A percentile compares a stretch with the other conserved stretches of the same genome.
phyloP scores from a whole-genome alignment of 208 protist species.

The Crithidia mellificae region DNA sequence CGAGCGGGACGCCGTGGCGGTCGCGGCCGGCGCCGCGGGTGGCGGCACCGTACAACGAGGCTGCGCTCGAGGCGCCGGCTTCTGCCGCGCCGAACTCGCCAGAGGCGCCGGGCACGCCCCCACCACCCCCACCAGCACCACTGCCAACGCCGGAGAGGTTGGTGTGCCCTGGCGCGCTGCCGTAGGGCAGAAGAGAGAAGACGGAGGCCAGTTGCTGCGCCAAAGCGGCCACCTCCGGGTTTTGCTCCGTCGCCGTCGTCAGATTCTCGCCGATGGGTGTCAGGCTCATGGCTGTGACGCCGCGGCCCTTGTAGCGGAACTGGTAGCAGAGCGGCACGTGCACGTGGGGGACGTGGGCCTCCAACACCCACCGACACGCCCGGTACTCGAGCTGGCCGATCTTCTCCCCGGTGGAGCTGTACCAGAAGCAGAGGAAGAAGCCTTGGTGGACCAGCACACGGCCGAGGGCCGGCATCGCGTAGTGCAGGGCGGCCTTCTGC shows the following conservation, averaged over 20 bases:
- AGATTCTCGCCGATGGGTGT: conserved; percentile 38
- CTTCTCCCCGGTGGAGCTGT: conserved; percentile 41
- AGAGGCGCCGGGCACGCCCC: no score
- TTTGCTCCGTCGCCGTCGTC: conserved; percentile 42
- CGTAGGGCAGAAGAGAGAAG: conserved; percentile 45
- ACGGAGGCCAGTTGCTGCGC: conserved; percentile 51
- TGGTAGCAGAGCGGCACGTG: conserved; percentile 61
- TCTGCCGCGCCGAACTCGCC: neutral
- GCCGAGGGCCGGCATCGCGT: conserved; percentile 38
- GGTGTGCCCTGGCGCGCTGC: conserved; percentile 9
- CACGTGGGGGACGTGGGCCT: conserved; percentile 36
- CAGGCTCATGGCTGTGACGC: conserved; percentile 41
- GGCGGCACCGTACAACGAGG: neutral
- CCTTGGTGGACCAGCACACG: conserved; percentile 41
- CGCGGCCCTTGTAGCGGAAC: conserved; percentile 55
- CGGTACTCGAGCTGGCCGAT: conserved; percentile 50
- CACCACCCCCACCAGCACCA: neutral
- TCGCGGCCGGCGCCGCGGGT: neutral
- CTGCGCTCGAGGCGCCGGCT: neutral
- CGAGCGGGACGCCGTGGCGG: neutral
- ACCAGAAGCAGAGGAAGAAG: conserved; percentile 60
- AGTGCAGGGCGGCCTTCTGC: conserved; percentile 35
- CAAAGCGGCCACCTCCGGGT: conserved; percentile 44
- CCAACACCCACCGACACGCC: conserved; percentile 45
- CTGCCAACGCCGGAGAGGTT: neutral